Evolutionary conservation across 768 basidiomycete species (phyloP), one percentile per base, ranked within the genome.

Genomic region (Phlegmacium glaucopus): DNA sequence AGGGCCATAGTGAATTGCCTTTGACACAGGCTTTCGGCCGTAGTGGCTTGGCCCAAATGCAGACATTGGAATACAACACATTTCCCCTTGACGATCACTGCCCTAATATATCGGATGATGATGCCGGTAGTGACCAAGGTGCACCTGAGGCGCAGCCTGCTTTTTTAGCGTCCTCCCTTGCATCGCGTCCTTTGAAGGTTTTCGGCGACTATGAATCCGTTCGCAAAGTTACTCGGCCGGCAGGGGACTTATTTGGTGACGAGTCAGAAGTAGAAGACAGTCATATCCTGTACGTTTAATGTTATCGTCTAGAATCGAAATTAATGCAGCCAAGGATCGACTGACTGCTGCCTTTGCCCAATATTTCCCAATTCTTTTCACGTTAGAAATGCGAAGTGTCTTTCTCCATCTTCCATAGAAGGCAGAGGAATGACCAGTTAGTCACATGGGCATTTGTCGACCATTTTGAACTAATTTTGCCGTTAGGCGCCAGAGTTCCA

Each of bases 1-100:
- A 22, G 22, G 13, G 37, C 34, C 34, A 54, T 57, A 38, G 22
- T 43, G 46, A n/a, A 60, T 41, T 44, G 18, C 48, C 58, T 30
- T 49, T 55, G 35, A 76, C 69, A 3, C 77, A 77, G 48, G 52
- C 58, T 17, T 40, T 40, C 25, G 18, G n/a, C 18, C 39, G 17
- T 12, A 40, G 39, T 40, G 39, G n/a, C 18, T 40, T 40, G 39
- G 39, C 18, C 18, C 39, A 40, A 25, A 17, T n/a, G 16, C 39
- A 17, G 18, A 18, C n/a, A 2, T 40, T 11, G 18, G 17, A 18
- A 25, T 8, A 6, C 6, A 40, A 12, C 17, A 17, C n/a, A 12
- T 15, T 40, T 8, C 17, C 18, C 39, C n/a, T 18, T 40, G 39
- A 40, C 39, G 18, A 15, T 5, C 25, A 25, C 12, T 40, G n/a